phyloP scores from a whole-genome alignment of 1,139 yeast species.

The Suhomyces bolitotheri region DNA sequence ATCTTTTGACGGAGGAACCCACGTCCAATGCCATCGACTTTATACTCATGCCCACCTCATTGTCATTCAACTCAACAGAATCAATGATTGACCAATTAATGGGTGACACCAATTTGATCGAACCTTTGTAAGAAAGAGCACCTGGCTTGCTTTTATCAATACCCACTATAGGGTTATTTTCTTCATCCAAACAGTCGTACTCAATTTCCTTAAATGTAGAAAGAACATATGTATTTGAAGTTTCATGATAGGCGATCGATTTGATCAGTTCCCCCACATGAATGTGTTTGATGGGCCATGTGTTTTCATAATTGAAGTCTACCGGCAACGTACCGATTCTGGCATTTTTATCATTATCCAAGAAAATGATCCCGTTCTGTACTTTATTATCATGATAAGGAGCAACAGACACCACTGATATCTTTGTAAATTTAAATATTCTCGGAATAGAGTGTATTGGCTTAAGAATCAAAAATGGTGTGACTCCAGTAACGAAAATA shows the following conservation, averaged over 20 bases:
- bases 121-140: slow-evolving; percentile 59
- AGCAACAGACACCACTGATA: slow-evolving; percentile 64
- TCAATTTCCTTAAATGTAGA: slow-evolving; percentile 63
- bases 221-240: slow-evolving; percentile 62
- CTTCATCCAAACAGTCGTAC: slow-evolving; percentile 74
- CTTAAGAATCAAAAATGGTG: slow-evolving; percentile 69
- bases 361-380: slow-evolving; percentile 62
- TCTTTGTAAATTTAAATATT: slow-evolving; percentile 65
- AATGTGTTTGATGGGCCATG: slow-evolving; percentile 59
- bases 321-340: slow-evolving; percentile 63
- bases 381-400: slow-evolving; percentile 43
- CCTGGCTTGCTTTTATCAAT: slow-evolving; percentile 48
- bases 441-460: slow-evolving; percentile 65
- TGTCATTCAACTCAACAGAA: slow-evolving; percentile 59
- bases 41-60: slow-evolving; percentile 65
- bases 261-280: slow-evolving; percentile 65
- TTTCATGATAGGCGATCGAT: slow-evolving; percentile 70
- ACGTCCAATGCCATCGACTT: slow-evolving; percentile 60
- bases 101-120: slow-evolving; percentile 69
- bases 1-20: slow-evolving; percentile 47
- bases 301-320: slow-evolving; percentile 59
- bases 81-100: slow-evolving; percentile 78
- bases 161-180: slow-evolving; percentile 65
- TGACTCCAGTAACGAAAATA: slow-evolving; percentile 73
- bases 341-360: slow-evolving; percentile 72